Base-by-base conservation (phyloP, 495 filamentous ascomycete species). In the Cercophora samala region DNA sequence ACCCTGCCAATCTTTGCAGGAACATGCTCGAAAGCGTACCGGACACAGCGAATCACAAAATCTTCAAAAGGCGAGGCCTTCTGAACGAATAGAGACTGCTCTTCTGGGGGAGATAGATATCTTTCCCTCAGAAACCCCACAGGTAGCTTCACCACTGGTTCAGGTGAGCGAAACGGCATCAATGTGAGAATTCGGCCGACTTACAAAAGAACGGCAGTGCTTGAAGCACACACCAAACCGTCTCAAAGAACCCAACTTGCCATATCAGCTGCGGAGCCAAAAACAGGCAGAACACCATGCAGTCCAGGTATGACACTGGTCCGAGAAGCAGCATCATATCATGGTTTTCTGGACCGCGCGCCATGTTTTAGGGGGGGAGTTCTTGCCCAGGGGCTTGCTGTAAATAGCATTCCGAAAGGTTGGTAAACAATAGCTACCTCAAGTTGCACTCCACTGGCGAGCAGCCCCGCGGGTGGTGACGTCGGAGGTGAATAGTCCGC, bases 121-220 rank as follows among this genome's bases (percentile, higher is more conserved):
- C 87, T 80, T 58, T 90, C 86, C 19, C 74, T 69, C 62, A 90
- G 62, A 68, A 91, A 86, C 29, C 79, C 68, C 42, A 79, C 75
- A 15, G 90, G 90, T 13, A 91, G 68, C 68, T 79, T 69, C 52
- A 86, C 68, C 59, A 87, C 88, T 90, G 69, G 63, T 46, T 55
- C 11, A 55, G 62, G 66, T 67, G 51, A 70, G 68, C 64, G n/a
- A 72, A 53, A 25, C 5, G 5, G 3, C 25, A 18, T n/a, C 15
- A 8, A 29, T 5, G 26, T 23, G 24, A n/a, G 42, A 8, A 17
- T 46, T 13, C 37, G 1, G 13, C 6, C 6, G 32, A 74, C 84
- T 76, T 78, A 93, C 90, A 68, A 29, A 93, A 77, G 71, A 91
- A 91, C 23, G 91, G 91, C 26, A 92, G 76, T n/a, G 87, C 86